Conservation (phyloP, 2,329 filamentous ascomycete genomes). For the Fragosphaeria purpurea region DNA sequence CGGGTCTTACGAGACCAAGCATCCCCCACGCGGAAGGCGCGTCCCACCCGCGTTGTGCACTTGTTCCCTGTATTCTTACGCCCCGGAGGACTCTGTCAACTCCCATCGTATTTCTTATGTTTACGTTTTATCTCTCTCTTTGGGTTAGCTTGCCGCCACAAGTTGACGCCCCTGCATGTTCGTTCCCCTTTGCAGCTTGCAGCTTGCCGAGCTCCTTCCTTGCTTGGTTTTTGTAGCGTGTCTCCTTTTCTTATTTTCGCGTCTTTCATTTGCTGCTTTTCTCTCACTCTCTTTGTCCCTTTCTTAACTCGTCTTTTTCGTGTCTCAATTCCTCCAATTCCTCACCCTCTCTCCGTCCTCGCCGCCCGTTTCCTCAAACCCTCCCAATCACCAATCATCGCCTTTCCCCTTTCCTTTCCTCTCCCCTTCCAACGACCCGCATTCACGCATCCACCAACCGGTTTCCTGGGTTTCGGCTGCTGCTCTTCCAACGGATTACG, state of each 20-base stretch:
- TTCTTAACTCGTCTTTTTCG: not conserved
- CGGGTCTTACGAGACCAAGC: too few relatives aligned
- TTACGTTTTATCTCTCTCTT: not conserved
- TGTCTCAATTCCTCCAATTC: not conserved
- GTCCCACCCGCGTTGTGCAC: too few relatives aligned
- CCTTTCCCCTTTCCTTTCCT: not conserved
- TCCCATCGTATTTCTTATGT: too few relatives aligned
- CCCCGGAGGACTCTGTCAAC: too few relatives aligned
- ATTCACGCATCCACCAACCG: constrained; percentile 1
- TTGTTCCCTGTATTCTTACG: too few relatives aligned
- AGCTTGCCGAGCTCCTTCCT: constrained; percentile 4
- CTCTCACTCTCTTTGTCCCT: not conserved
- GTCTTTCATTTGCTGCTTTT: constrained; percentile 2
- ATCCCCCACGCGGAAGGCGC: too few relatives aligned
- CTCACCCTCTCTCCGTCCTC: not conserved
- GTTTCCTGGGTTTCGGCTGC: not conserved
- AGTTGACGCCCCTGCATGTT: not conserved
- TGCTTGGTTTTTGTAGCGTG: not conserved
- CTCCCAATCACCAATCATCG: too few relatives aligned
- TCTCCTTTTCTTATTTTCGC: not conserved
- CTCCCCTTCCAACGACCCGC: not conserved
- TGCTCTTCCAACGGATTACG: not conserved
- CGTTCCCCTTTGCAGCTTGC: not conserved
- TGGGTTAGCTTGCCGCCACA: not conserved
- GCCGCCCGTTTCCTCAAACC: not conserved